These are phyloP conservation scores for Fusarium staphyleae DNA, from an alignment of 2,329 filamentous ascomycete genomes.

Conservation along the genomic window DNA sequence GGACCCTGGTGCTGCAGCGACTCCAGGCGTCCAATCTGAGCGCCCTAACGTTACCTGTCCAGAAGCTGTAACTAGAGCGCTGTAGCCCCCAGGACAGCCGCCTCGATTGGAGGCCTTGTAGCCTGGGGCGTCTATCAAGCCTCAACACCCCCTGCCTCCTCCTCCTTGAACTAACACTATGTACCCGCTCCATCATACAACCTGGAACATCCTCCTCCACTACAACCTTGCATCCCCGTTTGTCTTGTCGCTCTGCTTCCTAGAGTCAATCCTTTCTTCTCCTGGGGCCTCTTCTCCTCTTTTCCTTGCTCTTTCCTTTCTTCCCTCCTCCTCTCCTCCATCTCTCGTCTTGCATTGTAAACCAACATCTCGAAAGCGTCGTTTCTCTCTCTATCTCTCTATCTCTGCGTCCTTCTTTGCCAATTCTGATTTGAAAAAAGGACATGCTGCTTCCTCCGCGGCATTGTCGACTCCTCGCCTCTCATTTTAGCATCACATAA, in stretches of 20 bases:
- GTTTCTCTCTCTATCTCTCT: constrained; percentile 17
- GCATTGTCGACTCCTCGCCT: constrained; percentile 38
- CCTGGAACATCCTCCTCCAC: constrained; percentile 16
- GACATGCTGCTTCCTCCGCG: constrained; percentile 40
- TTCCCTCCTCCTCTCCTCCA: constrained; percentile 10
- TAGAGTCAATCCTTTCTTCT: constrained; percentile 31
- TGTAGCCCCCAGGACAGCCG: too few species aligned
- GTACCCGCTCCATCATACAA: neutral
- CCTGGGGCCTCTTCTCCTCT: constrained; percentile 31
- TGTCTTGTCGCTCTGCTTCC: constrained; percentile 7
- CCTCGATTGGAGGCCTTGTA: neutral
- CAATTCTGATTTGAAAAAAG: constrained; percentile 22
- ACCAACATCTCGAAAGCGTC: constrained; percentile 30
- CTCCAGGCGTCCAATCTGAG: constrained; percentile 24
- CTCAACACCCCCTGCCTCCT: constrained; percentile 11
- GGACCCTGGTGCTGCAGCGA: constrained; percentile 4
- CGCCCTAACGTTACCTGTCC: neutral
- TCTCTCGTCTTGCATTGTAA: constrained; percentile 26
- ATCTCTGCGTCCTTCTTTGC: constrained; percentile 13
- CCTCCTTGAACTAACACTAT: neutral
- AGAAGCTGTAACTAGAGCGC: neutral
- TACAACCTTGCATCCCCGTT: constrained; percentile 25
- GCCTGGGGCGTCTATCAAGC: constrained; percentile 23
- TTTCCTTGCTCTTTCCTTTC: constrained; percentile 20
- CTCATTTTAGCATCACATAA: constrained; percentile 40